A percentile compares a stretch with the other conserved stretches of the same genome.
phyloP scores from a whole-genome alignment of 2,329 filamentous ascomycete genomes.

The Cercospora sojina region DNA sequence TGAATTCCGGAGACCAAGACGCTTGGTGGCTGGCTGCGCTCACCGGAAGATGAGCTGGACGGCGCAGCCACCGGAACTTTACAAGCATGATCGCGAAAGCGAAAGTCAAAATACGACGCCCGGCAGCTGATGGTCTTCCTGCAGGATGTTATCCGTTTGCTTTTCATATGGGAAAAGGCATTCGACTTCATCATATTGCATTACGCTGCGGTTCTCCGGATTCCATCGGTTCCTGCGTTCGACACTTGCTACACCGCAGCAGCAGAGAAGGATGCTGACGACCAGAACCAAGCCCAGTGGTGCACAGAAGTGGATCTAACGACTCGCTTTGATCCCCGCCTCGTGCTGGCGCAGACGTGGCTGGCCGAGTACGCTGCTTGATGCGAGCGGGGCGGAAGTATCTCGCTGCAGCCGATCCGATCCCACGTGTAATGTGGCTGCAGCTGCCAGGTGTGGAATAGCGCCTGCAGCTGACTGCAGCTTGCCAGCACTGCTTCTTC shows the following conservation, averaged over 20 bases:
- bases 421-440: neutral
- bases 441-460: neutral
- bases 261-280: neutral
- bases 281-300: neutral
- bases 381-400: neutral
- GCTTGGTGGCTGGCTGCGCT: neutral
- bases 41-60: constrained; percentile 10
- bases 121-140: neutral
- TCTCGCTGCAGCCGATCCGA: constrained; percentile 3
- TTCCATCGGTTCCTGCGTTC: neutral
- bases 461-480: neutral
- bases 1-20: neutral
- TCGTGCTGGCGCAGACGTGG: neutral
- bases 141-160: neutral
- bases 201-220: neutral
- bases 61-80: neutral
- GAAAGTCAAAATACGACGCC: constrained; percentile 3
- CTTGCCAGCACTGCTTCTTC: neutral
- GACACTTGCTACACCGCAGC: neutral
- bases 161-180: neutral
- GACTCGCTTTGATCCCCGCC: neutral
- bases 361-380: neutral
- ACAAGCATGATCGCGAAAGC: neutral
- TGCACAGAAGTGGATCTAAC: neutral
- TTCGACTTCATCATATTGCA: neutral